Base-by-base conservation (phyloP, 2,329 filamentous ascomycete species). In the Seiridium cupressi region DNA sequence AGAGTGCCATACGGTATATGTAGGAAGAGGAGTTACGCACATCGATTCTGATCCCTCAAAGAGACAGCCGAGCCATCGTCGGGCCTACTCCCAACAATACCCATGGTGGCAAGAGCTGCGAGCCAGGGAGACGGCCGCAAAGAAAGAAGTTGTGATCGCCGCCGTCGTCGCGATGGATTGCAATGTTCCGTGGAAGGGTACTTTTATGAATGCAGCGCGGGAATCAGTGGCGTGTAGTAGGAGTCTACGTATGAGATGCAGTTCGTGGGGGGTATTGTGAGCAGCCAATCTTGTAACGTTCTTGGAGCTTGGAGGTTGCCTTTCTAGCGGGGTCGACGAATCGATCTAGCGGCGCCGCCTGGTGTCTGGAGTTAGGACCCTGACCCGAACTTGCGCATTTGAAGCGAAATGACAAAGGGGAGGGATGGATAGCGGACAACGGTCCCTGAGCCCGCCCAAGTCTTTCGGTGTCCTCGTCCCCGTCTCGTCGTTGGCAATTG, bases 21-120 rank as follows among this genome's bases (percentile, higher is more conserved):
- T n/a, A 51, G 54, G 32, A 32, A 44, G 56, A 62, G 58, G 62
- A 62, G 61, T 69, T 69, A 80, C 89, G 73, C 84, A 98, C 95
- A 87, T 84, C 93, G 88, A 74, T 86, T 91, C 82, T 97, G 95
- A 74, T 99, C 95, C 79, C 91, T 90, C 73, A 98, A 82, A 75
- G 90, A 96, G 74, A 98, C 81, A 69, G 86, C 79, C 68, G 87
- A 84, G 73, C 88, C 91, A 71, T 97, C 93, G 70, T 96, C 93
- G 70, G 89, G 88, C 77, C 88, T 90, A 82, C 93, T 97, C 76
- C 87, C 89, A 77, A 97, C 89, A 81, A 90, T 93, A 73, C 95
- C 95, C 95, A 99, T 99, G 75, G 77, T 84, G 79, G 75, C 68
- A 62, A 63, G 63, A 57, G 54, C 62, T 65, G 67, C 65, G 54